Evolutionary conservation across 371 early-diverging fungal species (phyloP).

Genomic region (Globomyces sp.): DNA sequence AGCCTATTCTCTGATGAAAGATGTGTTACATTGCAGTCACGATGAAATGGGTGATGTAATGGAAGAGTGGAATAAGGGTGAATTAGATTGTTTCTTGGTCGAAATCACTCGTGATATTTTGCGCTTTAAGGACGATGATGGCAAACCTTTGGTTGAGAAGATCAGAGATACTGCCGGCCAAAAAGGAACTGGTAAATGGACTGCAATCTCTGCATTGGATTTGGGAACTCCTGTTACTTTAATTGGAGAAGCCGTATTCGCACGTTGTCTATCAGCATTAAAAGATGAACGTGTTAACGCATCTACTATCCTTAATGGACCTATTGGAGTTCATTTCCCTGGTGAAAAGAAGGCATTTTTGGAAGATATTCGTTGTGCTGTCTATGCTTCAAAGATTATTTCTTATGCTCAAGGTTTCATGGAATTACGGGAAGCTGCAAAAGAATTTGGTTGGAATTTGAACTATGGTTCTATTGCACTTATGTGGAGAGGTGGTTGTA

Average conservation of each 20-base stretch:
- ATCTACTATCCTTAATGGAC: conserved; percentile 79
- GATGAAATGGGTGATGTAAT: conserved; percentile 90
- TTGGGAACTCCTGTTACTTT: conserved; percentile 91
- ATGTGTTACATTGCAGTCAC: conserved; percentile 72
- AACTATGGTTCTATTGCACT: conserved; percentile 94
- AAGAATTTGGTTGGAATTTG: conserved; percentile 90
- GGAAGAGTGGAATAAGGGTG: conserved; percentile 92
- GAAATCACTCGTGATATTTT: conserved; percentile 95
- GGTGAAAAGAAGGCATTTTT: conserved; percentile 85
- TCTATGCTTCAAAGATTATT: conserved; percentile 96
- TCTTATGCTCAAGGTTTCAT: conserved; percentile 99
- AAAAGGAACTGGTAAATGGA: conserved; percentile 99
- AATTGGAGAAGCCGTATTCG: conserved; percentile 97
- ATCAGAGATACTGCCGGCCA: conserved; percentile 97
- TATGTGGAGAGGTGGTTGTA: conserved; percentile 99
- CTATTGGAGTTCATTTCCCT: conserved; percentile 59
- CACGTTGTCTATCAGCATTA: conserved; percentile 93
- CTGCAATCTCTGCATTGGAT: conserved; percentile 93
- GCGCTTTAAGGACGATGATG: conserved; percentile 85
- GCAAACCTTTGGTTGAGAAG: conserved; percentile 85
- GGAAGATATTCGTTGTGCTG: conserved; percentile 86
- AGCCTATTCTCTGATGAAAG: conserved; percentile 91
- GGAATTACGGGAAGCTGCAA: conserved; percentile 94
- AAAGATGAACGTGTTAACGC: conserved; percentile 93
- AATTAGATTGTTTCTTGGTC: conserved; percentile 95